Evolutionary conservation across 139 green algal species (phyloP).

Genomic region (Chlorella sp.): DNA sequence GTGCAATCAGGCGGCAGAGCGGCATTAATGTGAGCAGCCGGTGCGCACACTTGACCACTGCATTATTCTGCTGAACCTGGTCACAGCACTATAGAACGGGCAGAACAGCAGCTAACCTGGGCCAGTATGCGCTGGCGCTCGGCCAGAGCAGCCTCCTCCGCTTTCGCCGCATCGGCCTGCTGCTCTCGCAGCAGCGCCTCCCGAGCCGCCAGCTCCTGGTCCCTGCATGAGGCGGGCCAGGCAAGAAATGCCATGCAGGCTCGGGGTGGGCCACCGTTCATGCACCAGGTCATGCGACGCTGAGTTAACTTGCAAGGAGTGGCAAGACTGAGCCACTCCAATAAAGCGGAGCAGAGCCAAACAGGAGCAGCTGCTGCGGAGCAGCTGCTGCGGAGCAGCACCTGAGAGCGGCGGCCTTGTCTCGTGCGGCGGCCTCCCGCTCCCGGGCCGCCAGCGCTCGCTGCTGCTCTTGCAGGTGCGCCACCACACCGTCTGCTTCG

Average conservation of each 20-base stretch:
- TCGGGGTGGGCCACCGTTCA: too few species aligned
- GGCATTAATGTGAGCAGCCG: too few species aligned
- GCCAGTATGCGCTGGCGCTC: not conserved
- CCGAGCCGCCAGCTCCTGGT: not conserved
- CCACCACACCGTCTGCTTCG: slow-evolving; percentile 23
- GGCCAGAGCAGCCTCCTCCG: not conserved
- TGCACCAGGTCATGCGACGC: too few species aligned
- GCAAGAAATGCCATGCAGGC: too few species aligned
- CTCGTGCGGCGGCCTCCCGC: not conserved
- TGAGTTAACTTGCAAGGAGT: too few species aligned
- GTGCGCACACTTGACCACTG: too few species aligned
- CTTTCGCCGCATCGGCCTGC: not conserved
- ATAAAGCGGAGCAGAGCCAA: too few species aligned
- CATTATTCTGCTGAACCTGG: too few species aligned
- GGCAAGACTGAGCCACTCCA: too few species aligned
- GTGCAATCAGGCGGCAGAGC: too few species aligned
- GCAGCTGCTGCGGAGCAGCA: not conserved
- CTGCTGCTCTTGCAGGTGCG: slow-evolving; percentile 11
- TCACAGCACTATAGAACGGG: too few species aligned
- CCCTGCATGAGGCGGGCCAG: not conserved
- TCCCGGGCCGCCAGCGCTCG: not conserved
- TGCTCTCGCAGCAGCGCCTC: slow-evolving; percentile 9
- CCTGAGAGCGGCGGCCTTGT: slow-evolving; percentile 1
- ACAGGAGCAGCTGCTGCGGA: not conserved
- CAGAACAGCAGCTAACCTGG: too few species aligned